Conservation (phyloP, 768 basidiomycete genomes). For the Termitomyces sp. region DNA sequence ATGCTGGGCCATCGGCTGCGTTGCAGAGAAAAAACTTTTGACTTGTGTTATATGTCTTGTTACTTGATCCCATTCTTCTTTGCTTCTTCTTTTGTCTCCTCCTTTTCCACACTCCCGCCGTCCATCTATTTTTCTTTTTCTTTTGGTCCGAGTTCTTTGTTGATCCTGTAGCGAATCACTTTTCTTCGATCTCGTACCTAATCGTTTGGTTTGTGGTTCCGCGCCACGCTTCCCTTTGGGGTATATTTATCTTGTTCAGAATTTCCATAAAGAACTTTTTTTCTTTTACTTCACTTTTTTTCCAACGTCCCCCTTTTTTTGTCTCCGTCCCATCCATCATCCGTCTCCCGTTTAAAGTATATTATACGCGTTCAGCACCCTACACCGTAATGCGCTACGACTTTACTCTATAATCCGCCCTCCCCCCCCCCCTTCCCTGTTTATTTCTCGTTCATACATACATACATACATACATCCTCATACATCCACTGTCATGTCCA, state of each 20-base stretch:
- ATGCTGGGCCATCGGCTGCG: too few species aligned
- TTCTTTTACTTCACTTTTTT: too few species aligned
- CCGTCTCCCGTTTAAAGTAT: too few species aligned
- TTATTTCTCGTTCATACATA: neutral
- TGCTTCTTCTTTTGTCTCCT: too few species aligned
- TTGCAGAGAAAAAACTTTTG: too few species aligned
- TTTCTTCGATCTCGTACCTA: neutral
- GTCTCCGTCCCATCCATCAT: too few species aligned
- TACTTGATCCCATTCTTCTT: too few species aligned
- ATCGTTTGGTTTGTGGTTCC: neutral
- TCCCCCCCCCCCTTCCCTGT: too few species aligned
- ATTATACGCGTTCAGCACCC: neutral
- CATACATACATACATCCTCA: neutral
- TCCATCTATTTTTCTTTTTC: neutral
- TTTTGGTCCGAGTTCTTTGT: neutral
- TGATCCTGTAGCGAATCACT: too few species aligned
- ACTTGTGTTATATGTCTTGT: too few species aligned
- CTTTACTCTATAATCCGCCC: neutral
- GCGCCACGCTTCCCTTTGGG: slow-evolving; percentile 7
- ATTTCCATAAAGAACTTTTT: neutral
- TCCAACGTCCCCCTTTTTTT: too few species aligned
- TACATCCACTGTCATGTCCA: neutral
- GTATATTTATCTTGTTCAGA: slow-evolving; percentile 14
- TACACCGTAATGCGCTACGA: neutral
- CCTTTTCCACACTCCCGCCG: neutral